These are phyloP conservation scores for Ilyonectria destructans DNA, from an alignment of 2,329 filamentous ascomycete species.

Conservation along the genomic window DNA sequence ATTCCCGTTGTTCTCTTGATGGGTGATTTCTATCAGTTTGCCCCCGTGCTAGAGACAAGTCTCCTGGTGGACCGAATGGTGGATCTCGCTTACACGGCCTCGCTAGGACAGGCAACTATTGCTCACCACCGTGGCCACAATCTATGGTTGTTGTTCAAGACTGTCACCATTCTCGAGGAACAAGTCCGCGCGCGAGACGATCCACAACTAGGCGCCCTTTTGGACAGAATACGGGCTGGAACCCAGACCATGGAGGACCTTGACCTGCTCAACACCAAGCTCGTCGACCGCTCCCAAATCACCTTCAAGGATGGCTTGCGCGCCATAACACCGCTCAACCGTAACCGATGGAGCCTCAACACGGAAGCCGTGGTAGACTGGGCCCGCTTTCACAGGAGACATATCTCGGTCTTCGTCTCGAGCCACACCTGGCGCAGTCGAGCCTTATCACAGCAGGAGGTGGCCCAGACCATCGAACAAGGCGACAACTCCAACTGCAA, in stretches of 20 bases:
- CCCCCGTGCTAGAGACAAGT: conserved; percentile 27
- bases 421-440: too few species aligned
- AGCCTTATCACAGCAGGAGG: background rate
- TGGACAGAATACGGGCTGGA: conserved; percentile 2
- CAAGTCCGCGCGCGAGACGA: conserved; percentile 29
- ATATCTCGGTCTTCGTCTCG: background rate
- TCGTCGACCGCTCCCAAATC: conserved; percentile 17
- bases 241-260: too few species aligned
- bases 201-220: conserved; percentile 29
- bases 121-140: conserved; percentile 23
- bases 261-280: too few species aligned
- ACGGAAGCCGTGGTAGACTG: conserved; percentile 28
- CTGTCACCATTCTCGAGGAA: conserved; percentile 31
- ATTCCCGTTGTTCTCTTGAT: conserved; percentile 33
- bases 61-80: conserved; percentile 27
- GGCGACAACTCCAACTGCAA: conserved; percentile 31
- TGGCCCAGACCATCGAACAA: conserved; percentile 32
- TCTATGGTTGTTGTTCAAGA: conserved; percentile 33
- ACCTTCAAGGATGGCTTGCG: conserved; percentile 33
- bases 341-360: conserved; percentile 27
- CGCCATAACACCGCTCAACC: conserved; percentile 33
- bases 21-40: conserved; percentile 32
- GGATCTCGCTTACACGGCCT: conserved; percentile 13
- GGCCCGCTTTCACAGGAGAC: conserved; percentile 23
- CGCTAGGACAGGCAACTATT: conserved; percentile 23